These are phyloP conservation scores for Pseudocercospora fuligena DNA, from an alignment of 2,329 filamentous ascomycete genomes.

Conservation along the genomic window DNA sequence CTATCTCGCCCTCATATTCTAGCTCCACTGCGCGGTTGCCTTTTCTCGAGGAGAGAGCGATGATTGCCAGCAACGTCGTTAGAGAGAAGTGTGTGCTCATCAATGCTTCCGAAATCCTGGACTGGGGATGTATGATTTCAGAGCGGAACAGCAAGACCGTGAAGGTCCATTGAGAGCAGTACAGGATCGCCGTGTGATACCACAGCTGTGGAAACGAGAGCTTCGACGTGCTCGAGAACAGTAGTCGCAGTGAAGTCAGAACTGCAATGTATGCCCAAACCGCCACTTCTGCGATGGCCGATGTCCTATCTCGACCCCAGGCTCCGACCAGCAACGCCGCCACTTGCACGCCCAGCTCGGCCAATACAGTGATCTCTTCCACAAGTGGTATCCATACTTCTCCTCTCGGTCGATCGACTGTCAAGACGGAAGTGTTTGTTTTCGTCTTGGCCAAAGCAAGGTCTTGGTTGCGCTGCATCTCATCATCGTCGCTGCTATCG, in stretches of 20 bases:
- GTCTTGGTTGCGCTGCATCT: constrained; percentile 62
- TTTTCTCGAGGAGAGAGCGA: constrained; percentile 82
- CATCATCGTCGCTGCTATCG: constrained; percentile 53
- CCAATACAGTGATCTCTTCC: constrained; percentile 76
- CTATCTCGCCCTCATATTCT: constrained; percentile 85
- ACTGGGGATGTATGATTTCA: constrained; percentile 75
- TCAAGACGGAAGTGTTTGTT: constrained; percentile 60
- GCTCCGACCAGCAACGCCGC: constrained; percentile 65
- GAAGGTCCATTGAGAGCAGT: constrained; percentile 81
- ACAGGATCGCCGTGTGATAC: constrained; percentile 90
- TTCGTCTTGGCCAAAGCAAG: constrained; percentile 61
- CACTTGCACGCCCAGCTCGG: constrained; percentile 71
- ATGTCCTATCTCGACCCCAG: constrained; percentile 62
- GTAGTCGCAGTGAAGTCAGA: constrained; percentile 72
- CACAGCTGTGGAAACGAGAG: constrained; percentile 76
- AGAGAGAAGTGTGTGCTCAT: constrained; percentile 76
- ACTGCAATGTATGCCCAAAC: constrained; percentile 82
- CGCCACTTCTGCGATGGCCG: constrained; percentile 69
- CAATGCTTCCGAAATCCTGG: constrained; percentile 65
- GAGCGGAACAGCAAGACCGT: constrained; percentile 80
- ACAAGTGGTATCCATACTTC: constrained; percentile 72
- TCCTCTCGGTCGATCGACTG: constrained; percentile 75
- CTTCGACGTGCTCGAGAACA: constrained; percentile 63
- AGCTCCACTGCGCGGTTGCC: constrained; percentile 88
- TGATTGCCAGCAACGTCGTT: constrained; percentile 72